Evolutionary conservation across 2,329 filamentous ascomycete species (phyloP), one percentile per base, ranked within the genome.

Genomic region (Colletotrichum destructivum): DNA sequence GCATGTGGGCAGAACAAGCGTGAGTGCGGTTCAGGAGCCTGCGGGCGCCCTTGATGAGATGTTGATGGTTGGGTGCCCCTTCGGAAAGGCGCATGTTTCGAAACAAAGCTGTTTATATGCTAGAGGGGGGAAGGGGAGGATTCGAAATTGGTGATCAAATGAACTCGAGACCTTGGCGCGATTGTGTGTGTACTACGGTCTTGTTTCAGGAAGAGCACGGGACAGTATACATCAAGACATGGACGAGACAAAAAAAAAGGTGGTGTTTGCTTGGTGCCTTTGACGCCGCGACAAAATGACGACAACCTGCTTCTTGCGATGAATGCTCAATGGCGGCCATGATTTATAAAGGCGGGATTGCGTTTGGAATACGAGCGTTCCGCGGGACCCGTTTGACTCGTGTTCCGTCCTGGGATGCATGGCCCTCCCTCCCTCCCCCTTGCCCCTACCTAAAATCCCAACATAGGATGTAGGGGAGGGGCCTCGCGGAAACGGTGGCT

Each of bases 81-180:
- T 6, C 7, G 59, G 59, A 47, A 63, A 47, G 59, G 12, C 8
- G 69, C 65, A 59, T 71, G 52, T 57, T 71, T 71, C 59, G 52
- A 71, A 71, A 63, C 69, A 23, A 31, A 55, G 49, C 35, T 49
- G 47, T 31, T 31, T 7, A 31, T 31, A 9, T 31, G 8, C 31
- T 31, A 31, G 31, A 31, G 23, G 52, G 38, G 26, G 11, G 38
- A 38, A 16, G 2, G 6, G 35, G n/a, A 11, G 35, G 16, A 35
- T 42, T 35, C 38, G 52, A 46, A 21, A 46, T 18, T 31, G 15
- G 11, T 26, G 3, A n/a, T 31, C 11, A 8, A 16, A 9, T 15
- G 35, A 8, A 35, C 38, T 61, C 18, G 26, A 49, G 59, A 49
- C 42, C 26, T 31, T 49, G 23, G 44, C 35, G 38, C 26, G 35